These are phyloP conservation scores for Corchorus olitorius DNA, from an alignment of 345 rosid species.

Conservation along the genomic window DNA sequence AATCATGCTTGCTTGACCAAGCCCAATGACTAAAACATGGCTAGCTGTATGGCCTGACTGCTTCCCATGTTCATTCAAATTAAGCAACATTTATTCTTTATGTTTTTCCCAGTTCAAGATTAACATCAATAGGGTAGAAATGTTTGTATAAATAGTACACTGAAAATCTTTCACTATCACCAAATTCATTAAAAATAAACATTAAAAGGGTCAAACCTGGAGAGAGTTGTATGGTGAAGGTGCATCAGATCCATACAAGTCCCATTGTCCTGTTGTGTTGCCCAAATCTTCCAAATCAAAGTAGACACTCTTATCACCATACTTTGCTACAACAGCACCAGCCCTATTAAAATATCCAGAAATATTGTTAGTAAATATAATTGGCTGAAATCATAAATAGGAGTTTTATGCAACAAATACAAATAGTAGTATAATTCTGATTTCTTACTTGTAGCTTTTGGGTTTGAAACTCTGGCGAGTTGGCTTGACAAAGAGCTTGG, in stretches of 20 bases:
- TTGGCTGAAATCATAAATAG: background rate
- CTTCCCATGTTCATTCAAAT: conserved; percentile 12
- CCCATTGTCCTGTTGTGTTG: conserved; percentile 97
- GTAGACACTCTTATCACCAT: conserved; percentile 96
- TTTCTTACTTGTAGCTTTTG: conserved; percentile 49
- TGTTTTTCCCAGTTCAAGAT: background rate
- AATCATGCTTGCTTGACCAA: background rate
- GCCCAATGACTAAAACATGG: background rate
- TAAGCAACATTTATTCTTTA: background rate
- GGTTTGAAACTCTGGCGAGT: conserved; percentile 55
- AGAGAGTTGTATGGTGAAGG: conserved; percentile 96
- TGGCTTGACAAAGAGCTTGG: conserved; percentile 72
- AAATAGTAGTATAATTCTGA: background rate
- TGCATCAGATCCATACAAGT: conserved; percentile 93
- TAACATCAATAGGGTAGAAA: too few relatives aligned
- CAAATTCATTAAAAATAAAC: background rate
- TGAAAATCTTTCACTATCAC: background rate
- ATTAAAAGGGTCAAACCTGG: conserved; percentile 51
- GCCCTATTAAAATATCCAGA: conserved; percentile 29
- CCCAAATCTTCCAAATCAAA: conserved; percentile 96
- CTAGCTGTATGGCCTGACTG: background rate
- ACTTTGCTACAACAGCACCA: conserved; percentile 80
- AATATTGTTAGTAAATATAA: background rate
- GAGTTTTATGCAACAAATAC: background rate
- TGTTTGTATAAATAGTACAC: background rate